These are phyloP conservation scores for Trichoderma asperellum DNA, from an alignment of 2,329 filamentous ascomycete species.

Conservation along the genomic window DNA sequence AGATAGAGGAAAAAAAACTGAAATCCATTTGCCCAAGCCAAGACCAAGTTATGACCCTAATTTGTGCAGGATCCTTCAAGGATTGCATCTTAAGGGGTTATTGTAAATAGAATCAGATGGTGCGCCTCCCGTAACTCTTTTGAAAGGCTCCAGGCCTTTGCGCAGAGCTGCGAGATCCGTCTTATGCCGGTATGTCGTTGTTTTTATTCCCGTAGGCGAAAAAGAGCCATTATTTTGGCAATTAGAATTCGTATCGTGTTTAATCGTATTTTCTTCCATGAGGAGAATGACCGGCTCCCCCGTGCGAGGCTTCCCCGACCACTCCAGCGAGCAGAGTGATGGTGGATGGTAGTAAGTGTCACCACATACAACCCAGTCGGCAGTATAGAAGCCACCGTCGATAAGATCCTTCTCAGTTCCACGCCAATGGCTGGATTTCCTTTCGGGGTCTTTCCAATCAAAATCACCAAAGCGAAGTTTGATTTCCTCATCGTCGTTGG, in stretches of 20 bases:
- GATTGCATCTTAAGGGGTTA: slow-evolving; percentile 34
- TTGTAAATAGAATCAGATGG: slow-evolving; percentile 13
- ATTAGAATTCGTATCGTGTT: neutral
- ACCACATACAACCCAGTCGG: slow-evolving; percentile 44
- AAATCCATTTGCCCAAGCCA: neutral
- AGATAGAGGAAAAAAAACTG: neutral
- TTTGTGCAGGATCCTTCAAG: slow-evolving; percentile 15
- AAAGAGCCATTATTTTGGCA: neutral
- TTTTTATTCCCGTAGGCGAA: neutral
- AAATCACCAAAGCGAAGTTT: slow-evolving; percentile 72
- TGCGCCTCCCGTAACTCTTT: slow-evolving; percentile 16
- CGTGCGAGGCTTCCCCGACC: slow-evolving; percentile 30
- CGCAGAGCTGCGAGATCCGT: slow-evolving; percentile 29
- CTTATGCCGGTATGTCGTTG: slow-evolving; percentile 22
- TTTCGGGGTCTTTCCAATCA: slow-evolving; percentile 71
- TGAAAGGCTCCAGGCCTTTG: slow-evolving; percentile 34
- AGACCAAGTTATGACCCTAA: neutral
- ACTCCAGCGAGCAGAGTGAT: slow-evolving; percentile 44
- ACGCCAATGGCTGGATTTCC: slow-evolving; percentile 72
- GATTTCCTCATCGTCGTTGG: slow-evolving; percentile 39
- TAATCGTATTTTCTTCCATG: slow-evolving; percentile 28
- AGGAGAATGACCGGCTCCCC: slow-evolving; percentile 33
- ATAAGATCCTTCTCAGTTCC: slow-evolving; percentile 65
- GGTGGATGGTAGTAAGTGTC: slow-evolving; percentile 43
- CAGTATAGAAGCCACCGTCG: slow-evolving; percentile 70